Evolutionary conservation across 2,329 filamentous ascomycete genomes (phyloP).

Genomic region (Huntiella savannae): DNA sequence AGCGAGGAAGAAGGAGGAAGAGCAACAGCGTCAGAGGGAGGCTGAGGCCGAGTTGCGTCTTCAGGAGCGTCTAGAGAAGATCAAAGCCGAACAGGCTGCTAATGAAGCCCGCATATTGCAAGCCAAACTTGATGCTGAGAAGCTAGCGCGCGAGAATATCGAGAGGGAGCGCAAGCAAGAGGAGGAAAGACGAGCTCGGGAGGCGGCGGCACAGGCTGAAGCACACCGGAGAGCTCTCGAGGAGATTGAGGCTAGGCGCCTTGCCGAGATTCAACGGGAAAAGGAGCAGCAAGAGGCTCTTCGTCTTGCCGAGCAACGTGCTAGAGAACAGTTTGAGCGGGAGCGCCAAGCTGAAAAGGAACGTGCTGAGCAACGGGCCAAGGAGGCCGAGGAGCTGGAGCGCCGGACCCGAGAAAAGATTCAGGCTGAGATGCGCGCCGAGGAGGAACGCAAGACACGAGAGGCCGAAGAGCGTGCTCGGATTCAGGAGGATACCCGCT

Average conservation of each 20-base stretch:
- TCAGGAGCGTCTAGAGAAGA: conserved; percentile 23
- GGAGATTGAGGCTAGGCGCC: conserved; percentile 26
- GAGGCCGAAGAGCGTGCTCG: conserved; percentile 15
- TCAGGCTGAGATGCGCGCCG: conserved; percentile 15
- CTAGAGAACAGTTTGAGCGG: conserved; percentile 20
- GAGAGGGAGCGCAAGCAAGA: conserved; percentile 26
- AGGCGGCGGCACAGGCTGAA: conserved; percentile 19
- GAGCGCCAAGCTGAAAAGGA: conserved; percentile 26
- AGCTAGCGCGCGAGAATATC: conserved; percentile 25
- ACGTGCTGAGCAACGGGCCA: conserved; percentile 18
- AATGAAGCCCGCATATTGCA: conserved; percentile 23
- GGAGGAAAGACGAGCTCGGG: conserved; percentile 19
- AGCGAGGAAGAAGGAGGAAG: conserved; percentile 2
- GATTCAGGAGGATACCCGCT: conserved; percentile 15
- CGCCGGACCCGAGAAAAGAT: conserved; percentile 20
- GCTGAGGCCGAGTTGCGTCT: conserved; percentile 14
- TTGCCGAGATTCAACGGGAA: conserved; percentile 25
- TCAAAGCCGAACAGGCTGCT: conserved; percentile 19
- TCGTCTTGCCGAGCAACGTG: conserved; percentile 26
- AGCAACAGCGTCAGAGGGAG: conserved; percentile 12
- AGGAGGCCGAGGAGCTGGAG: conserved; percentile 20
- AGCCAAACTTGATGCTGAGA: conserved; percentile 27
- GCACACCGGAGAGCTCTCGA: conserved; percentile 21
- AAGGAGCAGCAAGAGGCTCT: conserved; percentile 22
- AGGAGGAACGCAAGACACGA: conserved; percentile 15